Conservation (phyloP, 2,329 filamentous ascomycete genomes). For the Emydomyces testavorans region DNA sequence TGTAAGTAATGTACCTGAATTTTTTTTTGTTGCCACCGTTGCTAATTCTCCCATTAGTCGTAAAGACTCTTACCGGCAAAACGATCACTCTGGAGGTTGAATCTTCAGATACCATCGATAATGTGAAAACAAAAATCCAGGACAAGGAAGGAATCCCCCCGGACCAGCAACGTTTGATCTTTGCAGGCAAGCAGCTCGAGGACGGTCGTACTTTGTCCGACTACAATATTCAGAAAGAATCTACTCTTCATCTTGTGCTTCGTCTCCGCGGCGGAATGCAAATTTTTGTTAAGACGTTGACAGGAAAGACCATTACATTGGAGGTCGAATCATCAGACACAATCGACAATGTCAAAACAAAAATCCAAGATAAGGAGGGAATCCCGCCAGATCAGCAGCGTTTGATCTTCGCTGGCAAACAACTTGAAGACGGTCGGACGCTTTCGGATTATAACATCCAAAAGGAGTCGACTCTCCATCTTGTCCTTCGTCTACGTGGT, state of each 20-base stretch:
- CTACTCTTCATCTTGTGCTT: slow-evolving; percentile 72
- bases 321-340: slow-evolving; percentile 84
- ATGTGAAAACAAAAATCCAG: slow-evolving; percentile 94
- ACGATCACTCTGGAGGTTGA: slow-evolving; percentile 57
- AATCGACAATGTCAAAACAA: slow-evolving; percentile 87
- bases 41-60: slow-evolving; percentile 30
- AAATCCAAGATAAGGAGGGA: slow-evolving; percentile 72
- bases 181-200: slow-evolving; percentile 91
- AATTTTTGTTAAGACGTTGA: slow-evolving; percentile 48
- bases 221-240: slow-evolving; percentile 95
- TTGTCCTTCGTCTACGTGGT: slow-evolving; percentile 70
- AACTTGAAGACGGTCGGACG: slow-evolving; percentile 83
- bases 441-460: slow-evolving; percentile 95
- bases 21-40: not conserved
- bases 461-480: slow-evolving; percentile 71
- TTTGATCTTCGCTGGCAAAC: slow-evolving; percentile 86
- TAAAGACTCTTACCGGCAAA: slow-evolving; percentile 51
- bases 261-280: slow-evolving; percentile 72
- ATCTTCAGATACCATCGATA: slow-evolving; percentile 80
- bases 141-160: slow-evolving; percentile 96
- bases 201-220: slow-evolving; percentile 82
- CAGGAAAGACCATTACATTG: slow-evolving; percentile 85
- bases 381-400: slow-evolving; percentile 93
- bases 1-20: slow-evolving; percentile 37
- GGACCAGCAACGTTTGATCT: slow-evolving; percentile 91